These are phyloP conservation scores for Eimeria sp. DNA, from an alignment of 169 alveolate genomes.

Conservation along the genomic window DNA sequence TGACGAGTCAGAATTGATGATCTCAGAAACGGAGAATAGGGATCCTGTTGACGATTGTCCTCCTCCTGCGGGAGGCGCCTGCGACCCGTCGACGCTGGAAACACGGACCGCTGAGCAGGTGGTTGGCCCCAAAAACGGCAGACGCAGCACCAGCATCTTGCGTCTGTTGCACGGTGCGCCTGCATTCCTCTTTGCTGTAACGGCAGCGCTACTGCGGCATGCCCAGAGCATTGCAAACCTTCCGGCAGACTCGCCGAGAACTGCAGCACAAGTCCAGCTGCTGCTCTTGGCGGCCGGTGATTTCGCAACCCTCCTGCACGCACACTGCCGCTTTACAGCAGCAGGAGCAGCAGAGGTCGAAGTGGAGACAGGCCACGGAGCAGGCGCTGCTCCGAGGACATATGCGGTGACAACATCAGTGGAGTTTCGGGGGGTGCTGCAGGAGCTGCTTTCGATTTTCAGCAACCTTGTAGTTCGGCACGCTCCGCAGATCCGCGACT, in stretches of 20 bases:
- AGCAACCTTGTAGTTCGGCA: constrained; percentile 42
- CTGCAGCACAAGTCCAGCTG: constrained; percentile 67
- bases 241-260: constrained; percentile 20
- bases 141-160: neutral
- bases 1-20: neutral
- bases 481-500: constrained; percentile 43
- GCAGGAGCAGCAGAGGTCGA: neutral
- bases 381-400: neutral
- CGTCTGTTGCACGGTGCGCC: neutral
- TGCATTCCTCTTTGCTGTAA: constrained; percentile 43
- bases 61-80: neutral
- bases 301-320: constrained; percentile 65
- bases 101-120: constrained; percentile 11
- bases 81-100: neutral
- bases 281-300: constrained; percentile 53
- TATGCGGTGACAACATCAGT: constrained; percentile 18
- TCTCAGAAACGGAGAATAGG: neutral
- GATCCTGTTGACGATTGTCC: neutral
- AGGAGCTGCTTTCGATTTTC: constrained; percentile 40
- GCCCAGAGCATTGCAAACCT: constrained; percentile 18
- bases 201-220: constrained; percentile 50
- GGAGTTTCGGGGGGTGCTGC: constrained; percentile 22
- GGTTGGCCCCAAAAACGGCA: constrained; percentile 2
- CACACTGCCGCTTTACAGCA: constrained; percentile 40
- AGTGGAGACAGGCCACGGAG: neutral